phyloP scores from a whole-genome alignment of 2,329 filamentous ascomycete species.

The Rhynchosporium agropyri region DNA sequence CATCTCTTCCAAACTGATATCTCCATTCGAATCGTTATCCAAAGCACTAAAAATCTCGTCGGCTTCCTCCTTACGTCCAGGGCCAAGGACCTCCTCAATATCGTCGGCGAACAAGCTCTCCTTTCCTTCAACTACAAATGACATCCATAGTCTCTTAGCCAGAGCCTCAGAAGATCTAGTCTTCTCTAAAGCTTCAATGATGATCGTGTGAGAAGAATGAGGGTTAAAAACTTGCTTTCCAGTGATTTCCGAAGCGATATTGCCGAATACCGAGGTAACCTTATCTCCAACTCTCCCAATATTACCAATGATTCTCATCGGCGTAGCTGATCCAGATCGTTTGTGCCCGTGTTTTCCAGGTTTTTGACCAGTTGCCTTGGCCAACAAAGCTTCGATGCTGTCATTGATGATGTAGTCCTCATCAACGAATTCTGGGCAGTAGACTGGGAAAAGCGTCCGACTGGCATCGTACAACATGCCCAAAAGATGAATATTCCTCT shows the following conservation, averaged over 20 bases:
- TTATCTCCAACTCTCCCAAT: constrained; percentile 88
- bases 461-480: constrained; percentile 90
- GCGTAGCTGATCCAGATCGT: constrained; percentile 67
- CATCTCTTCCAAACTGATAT: constrained; percentile 94
- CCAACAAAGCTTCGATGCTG: constrained; percentile 70
- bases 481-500: constrained; percentile 80
- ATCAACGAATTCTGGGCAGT: constrained; percentile 85
- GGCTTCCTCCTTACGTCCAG: constrained; percentile 72
- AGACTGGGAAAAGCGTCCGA: constrained; percentile 84
- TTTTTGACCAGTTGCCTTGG: constrained; percentile 56
- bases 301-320: constrained; percentile 73
- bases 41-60: constrained; percentile 82
- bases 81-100: constrained; percentile 82
- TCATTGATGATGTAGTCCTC: constrained; percentile 94
- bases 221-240: constrained; percentile 95
- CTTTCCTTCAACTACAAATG: constrained; percentile 87
- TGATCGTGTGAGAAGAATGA: constrained; percentile 85
- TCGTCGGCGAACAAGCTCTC: constrained; percentile 81
- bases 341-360: constrained; percentile 45
- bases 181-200: constrained; percentile 87
- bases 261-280: constrained; percentile 89
- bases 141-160: constrained; percentile 96
- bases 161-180: constrained; percentile 84
- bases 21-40: constrained; percentile 87
- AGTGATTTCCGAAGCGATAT: constrained; percentile 91